Evolutionary conservation across 495 filamentous ascomycete species (phyloP), one percentile per base, ranked within the genome.

Genomic region (Xylaria grammica): DNA sequence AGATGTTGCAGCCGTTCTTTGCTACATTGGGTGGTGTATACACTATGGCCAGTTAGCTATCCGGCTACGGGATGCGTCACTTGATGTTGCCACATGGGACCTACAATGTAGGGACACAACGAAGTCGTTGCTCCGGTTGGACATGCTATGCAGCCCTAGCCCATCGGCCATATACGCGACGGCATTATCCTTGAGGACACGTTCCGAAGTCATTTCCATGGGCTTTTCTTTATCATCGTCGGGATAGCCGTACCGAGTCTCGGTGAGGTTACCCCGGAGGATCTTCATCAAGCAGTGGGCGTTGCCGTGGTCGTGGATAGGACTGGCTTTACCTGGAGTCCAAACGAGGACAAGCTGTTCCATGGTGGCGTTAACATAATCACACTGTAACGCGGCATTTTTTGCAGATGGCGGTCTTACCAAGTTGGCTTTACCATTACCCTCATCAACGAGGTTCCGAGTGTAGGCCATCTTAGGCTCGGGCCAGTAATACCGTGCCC

Each of bases 11-110:
- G 1, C 92, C 92, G 61, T 87, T 79, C 42, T 78, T 86, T 15
- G 90, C 90, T 4, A 93, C 92, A 69, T 96, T 94, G 6, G 94
- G 93, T 46, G 94, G 94, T 1, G 93, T 96, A 71, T 97, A 97
- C 48, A 97, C 89, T 92, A 62, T 38, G 15, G 19, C 38, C 20
- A 26, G 34, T 72, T 19, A 79, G 69, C 69, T 69, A 69, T 56
- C 65, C 69, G 65, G 67, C 58, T 59, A 54, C 11, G 13, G 7
- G 20, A 46, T 38, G 27, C 46, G 45, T 36, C 32, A 57, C 26
- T 62, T 63, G 27, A 56, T 45, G 40, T 20, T 60, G 7, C 30
- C 30, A 53, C 29, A 48, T 54, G 58, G 17, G n/a, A 84, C 89
- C 72, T 83, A 91, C 89, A 75, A 78, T 97, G 94, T 48, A 97